These are phyloP conservation scores for Diplodia seriata DNA, from an alignment of 2,329 filamentous ascomycete genomes.

Conservation along the genomic window DNA sequence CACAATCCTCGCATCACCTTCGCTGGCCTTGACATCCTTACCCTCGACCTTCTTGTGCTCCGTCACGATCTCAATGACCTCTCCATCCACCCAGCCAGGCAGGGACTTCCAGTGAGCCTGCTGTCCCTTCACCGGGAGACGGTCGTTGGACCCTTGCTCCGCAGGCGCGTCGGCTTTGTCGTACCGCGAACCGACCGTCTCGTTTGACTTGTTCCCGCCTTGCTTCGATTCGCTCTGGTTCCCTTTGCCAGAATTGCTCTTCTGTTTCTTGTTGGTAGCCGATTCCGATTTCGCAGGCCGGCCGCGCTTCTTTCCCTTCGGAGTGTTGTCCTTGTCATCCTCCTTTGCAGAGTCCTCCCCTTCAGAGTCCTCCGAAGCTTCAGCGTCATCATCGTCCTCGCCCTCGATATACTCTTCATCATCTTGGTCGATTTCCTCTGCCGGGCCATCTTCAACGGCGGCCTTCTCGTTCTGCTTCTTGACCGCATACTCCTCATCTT, in stretches of 20 bases:
- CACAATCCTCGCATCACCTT: constrained; percentile 53
- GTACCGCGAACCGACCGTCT: constrained; percentile 38
- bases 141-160: constrained; percentile 40
- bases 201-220: constrained; percentile 37
- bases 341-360: constrained; percentile 34
- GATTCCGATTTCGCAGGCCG: constrained; percentile 39
- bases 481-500: constrained; percentile 43
- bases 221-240: constrained; percentile 32
- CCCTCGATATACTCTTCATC: constrained; percentile 34
- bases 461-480: constrained; percentile 37
- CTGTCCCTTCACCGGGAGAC: constrained; percentile 52
- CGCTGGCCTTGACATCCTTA: constrained; percentile 51
- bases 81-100: constrained; percentile 51
- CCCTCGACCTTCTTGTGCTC: constrained; percentile 52
- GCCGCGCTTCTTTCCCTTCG: constrained; percentile 39
- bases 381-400: constrained; percentile 33
- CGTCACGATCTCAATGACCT: constrained; percentile 52
- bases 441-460: constrained; percentile 36
- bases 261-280: constrained; percentile 47
- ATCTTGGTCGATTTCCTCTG: constrained; percentile 42
- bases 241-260: constrained; percentile 39
- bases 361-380: constrained; percentile 40
- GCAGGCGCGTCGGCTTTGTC: constrained; percentile 41
- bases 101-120: constrained; percentile 52
- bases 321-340: neutral